A percentile compares a stretch with the other conserved stretches of the same genome.
phyloP scores from a whole-genome alignment of 306 rosid species.

The Benincasa hispida region DNA sequence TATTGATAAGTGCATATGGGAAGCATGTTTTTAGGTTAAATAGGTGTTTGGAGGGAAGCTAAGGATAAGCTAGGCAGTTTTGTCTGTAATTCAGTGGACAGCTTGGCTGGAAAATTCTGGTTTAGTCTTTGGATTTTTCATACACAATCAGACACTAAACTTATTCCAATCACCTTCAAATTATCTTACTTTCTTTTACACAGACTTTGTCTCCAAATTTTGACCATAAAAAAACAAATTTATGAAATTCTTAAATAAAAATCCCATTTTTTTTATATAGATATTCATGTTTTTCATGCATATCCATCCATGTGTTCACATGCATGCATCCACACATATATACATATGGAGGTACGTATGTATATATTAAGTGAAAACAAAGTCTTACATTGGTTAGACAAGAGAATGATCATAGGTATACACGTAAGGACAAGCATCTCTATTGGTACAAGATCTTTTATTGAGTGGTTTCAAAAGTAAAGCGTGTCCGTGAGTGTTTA shows the following conservation, averaged over 20 bases:
- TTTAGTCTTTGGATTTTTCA: constrained; percentile 1
- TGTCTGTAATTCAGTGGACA: constrained; percentile 1
- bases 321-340: background rate
- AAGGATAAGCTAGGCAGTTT: background rate
- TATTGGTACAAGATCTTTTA: no score
- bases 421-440: no score
- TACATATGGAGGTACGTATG: background rate
- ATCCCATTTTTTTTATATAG: background rate
- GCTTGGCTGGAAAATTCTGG: constrained; percentile 11
- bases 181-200: background rate
- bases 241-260: background rate
- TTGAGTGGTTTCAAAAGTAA: no score
- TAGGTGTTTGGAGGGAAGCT: background rate
- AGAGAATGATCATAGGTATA: no score
- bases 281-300: background rate
- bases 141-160: constrained; percentile 7
- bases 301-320: background rate
- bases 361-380: no score
- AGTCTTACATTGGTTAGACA: no score
- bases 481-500: no score
- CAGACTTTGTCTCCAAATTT: background rate
- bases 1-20: background rate
- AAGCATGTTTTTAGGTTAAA: constrained; percentile 3
- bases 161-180: background rate
- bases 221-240: background rate